These are phyloP conservation scores for Candida corydali DNA, from an alignment of 805 yeast genomes.

Conservation along the genomic window DNA sequence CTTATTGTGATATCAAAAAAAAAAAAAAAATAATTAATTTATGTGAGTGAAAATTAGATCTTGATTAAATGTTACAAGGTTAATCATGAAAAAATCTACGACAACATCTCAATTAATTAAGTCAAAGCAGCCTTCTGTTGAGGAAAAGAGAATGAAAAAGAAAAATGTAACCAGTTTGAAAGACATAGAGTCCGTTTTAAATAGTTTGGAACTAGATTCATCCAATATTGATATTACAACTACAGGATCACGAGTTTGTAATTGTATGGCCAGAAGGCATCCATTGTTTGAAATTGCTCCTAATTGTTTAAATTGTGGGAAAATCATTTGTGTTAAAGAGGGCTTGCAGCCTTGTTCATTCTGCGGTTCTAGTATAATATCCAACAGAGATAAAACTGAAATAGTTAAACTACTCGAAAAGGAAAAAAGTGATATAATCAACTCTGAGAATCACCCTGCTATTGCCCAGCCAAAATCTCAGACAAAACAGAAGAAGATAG, in stretches of 20 bases:
- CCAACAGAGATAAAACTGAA: constrained; percentile 55
- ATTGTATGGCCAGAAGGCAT: constrained; percentile 84
- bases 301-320: constrained; percentile 91
- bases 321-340: constrained; percentile 84
- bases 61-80: too few relatives aligned
- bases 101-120: constrained; percentile 49
- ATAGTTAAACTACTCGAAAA: constrained; percentile 49
- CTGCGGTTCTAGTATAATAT: constrained; percentile 69
- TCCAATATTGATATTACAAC: constrained; percentile 7
- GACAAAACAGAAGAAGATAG: constrained; percentile 31
- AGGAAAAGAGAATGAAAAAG: constrained; percentile 28
- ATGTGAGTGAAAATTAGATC: too few relatives aligned
- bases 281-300: constrained; percentile 89
- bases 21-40: neutral
- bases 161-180: constrained; percentile 52
- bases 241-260: constrained; percentile 42
- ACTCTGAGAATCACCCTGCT: constrained; percentile 22
- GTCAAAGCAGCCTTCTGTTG: constrained; percentile 19
- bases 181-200: constrained; percentile 62
- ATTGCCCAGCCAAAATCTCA: constrained; percentile 13
- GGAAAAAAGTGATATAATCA: constrained; percentile 44
- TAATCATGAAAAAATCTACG: constrained; percentile 17
- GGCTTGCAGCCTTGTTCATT: constrained; percentile 87
- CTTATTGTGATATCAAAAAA: neutral
- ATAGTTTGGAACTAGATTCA: constrained; percentile 40